phyloP scores from a whole-genome alignment of 768 basidiomycete genomes.

The Pisolithus tinctorius region DNA sequence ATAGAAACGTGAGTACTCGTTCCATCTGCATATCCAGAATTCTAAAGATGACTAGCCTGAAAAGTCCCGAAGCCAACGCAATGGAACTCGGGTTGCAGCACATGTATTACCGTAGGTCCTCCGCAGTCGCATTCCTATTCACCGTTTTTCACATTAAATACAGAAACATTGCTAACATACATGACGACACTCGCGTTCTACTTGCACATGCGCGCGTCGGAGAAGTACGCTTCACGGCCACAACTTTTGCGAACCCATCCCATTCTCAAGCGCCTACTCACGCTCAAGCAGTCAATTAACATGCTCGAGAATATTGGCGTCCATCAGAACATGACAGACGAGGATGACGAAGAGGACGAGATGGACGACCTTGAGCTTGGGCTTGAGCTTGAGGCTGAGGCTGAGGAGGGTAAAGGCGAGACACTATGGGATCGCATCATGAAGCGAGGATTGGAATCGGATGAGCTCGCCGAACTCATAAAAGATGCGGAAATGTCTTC shows the following conservation, averaged over 20 bases:
- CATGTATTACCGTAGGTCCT: slow-evolving; percentile 77
- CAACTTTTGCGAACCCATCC: slow-evolving; percentile 63
- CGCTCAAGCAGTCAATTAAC: slow-evolving; percentile 74
- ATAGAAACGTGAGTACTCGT: slow-evolving; percentile 43
- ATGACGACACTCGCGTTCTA: slow-evolving; percentile 89
- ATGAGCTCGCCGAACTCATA: slow-evolving; percentile 52
- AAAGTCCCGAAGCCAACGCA: slow-evolving; percentile 42
- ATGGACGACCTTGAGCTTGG: slow-evolving; percentile 22
- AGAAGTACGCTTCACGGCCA: slow-evolving; percentile 55
- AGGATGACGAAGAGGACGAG: slow-evolving; percentile 41
- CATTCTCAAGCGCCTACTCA: slow-evolving; percentile 68
- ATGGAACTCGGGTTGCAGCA: slow-evolving; percentile 67
- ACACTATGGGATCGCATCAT: slow-evolving; percentile 39
- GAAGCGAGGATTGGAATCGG: slow-evolving; percentile 32
- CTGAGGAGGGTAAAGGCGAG: slow-evolving; percentile 32
- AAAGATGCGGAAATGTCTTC: slow-evolving; percentile 36
- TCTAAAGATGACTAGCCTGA: slow-evolving; percentile 33
- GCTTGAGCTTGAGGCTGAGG: slow-evolving; percentile 14
- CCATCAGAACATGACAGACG: slow-evolving; percentile 40
- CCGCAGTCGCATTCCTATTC: background rate
- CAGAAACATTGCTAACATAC: slow-evolving; percentile 89
- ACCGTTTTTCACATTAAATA: slow-evolving; percentile 1
- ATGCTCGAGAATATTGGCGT: slow-evolving; percentile 87
- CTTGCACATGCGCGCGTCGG: slow-evolving; percentile 71
- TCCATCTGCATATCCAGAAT: background rate